A percentile compares a stretch with the other conserved stretches of the same genome.
Conservation (phyloP, 352 stramenopile genomes). For the Phytophthora capsici region DNA sequence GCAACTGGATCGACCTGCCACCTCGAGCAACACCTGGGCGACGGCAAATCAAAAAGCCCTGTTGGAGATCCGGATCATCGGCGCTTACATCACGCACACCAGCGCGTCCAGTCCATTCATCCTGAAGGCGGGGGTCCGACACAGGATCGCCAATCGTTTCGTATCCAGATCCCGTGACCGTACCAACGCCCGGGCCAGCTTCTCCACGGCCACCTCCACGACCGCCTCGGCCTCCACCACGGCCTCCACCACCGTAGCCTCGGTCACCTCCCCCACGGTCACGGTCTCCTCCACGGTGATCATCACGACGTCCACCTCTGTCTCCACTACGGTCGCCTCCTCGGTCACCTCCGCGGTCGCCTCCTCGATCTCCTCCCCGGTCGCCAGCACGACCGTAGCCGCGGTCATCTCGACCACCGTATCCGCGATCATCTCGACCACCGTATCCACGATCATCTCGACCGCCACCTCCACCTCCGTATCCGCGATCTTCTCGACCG, state of each 20-base stretch:
- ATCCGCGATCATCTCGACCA: conserved; percentile 6
- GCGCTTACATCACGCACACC: conserved; percentile 43
- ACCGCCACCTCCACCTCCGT: conserved; percentile 8
- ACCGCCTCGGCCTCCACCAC: conserved; percentile 39
- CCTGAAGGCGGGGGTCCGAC: conserved; percentile 55
- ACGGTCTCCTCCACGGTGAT: conserved; percentile 36
- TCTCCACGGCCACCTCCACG: conserved; percentile 40
- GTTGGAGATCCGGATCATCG: conserved; percentile 48
- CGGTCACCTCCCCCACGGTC: conserved; percentile 35
- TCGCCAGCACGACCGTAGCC: conserved; percentile 22
- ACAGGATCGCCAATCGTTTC: conserved; percentile 56
- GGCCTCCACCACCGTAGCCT: conserved; percentile 34
- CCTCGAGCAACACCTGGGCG: conserved; percentile 44
- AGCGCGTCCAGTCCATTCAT: conserved; percentile 54
- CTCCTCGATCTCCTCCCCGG: conserved; percentile 34
- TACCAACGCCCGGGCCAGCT: conserved; percentile 49
- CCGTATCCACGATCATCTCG: conserved; percentile 20
- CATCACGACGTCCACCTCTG: conserved; percentile 38
- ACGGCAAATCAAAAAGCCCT: conserved; percentile 52
- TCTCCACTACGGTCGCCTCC: conserved; percentile 35
- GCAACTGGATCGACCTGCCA: conserved; percentile 49
- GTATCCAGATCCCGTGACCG: conserved; percentile 53
- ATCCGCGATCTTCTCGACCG: conserved; percentile 11
- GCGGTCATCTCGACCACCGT: background rate
- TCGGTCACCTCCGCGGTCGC: conserved; percentile 32